phyloP scores from a whole-genome alignment of 345 rosid genomes.

The Geranium rotundifolium region DNA sequence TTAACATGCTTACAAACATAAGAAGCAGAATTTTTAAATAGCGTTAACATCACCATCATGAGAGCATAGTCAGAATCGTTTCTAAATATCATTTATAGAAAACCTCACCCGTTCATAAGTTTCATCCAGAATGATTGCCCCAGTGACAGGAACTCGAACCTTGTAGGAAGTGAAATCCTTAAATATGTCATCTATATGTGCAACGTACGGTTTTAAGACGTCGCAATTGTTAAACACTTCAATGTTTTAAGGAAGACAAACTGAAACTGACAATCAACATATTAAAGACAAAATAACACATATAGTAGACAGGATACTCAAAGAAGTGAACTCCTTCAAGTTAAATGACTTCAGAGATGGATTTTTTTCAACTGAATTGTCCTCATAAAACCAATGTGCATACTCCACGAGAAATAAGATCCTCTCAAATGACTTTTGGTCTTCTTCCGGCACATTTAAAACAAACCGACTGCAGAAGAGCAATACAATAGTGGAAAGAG shows the following conservation, averaged over 20 bases:
- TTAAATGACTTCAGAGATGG: conserved; percentile 77
- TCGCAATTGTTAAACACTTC: conserved; percentile 92
- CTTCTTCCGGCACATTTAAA: conserved; percentile 94
- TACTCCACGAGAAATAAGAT: conserved; percentile 90
- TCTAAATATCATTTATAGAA: conserved; percentile 5
- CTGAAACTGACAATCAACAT: neutral
- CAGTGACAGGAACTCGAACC: conserved; percentile 93
- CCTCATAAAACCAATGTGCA: conserved; percentile 98
- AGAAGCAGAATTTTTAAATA: neutral
- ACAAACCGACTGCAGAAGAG: conserved; percentile 74
- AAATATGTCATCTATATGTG: conserved; percentile 83
- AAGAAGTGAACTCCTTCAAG: conserved; percentile 84
- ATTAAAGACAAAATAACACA: conserved; percentile 2
- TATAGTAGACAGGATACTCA: conserved; percentile 51
- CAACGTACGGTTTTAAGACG: conserved; percentile 78
- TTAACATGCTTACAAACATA: neutral
- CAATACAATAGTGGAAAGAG: conserved; percentile 5
- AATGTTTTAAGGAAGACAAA: conserved; percentile 30
- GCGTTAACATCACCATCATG: neutral
- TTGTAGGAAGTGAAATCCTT: conserved; percentile 97
- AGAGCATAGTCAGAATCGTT: neutral
- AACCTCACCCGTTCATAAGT: conserved; percentile 79
- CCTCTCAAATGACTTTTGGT: conserved; percentile 93
- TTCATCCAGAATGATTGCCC: conserved; percentile 94
- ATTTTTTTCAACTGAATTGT: conserved; percentile 84